Percentiles rank a stretch among this genome's conserved stretches.
Conservation (phyloP, 495 filamentous ascomycete genomes). For the Penicillium fimorum region DNA sequence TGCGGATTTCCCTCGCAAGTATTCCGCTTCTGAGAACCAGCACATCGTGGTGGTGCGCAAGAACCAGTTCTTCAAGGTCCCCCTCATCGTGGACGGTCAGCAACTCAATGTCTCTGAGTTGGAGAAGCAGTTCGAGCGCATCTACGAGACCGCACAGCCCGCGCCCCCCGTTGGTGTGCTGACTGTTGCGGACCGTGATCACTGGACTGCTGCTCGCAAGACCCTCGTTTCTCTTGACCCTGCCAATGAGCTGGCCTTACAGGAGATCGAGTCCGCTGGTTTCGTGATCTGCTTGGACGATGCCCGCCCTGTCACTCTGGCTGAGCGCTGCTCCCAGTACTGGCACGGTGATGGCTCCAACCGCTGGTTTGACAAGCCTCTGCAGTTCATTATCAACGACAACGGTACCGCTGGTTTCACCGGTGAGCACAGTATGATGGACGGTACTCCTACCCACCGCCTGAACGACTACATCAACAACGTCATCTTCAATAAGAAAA, state of each 20-base stretch:
- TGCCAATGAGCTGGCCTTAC: constrained; percentile 70
- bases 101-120: constrained; percentile 84
- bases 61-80: constrained; percentile 93
- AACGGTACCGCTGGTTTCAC: constrained; percentile 98
- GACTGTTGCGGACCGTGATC: constrained; percentile 88
- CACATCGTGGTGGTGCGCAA: constrained; percentile 89
- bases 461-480: constrained; percentile 92
- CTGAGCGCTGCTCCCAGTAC: constrained; percentile 93
- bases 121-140: constrained; percentile 78
- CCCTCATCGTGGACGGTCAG: constrained; percentile 70
- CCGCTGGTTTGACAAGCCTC: constrained; percentile 97
- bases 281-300: constrained; percentile 96
- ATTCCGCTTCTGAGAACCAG: constrained; percentile 66
- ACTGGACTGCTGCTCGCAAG: constrained; percentile 84
- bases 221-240: constrained; percentile 71
- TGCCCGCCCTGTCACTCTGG: constrained; percentile 85
- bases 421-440: constrained; percentile 99
- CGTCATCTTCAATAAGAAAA: constrained; percentile 85
- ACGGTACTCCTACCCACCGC: constrained; percentile 94
- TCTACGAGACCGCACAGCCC: constrained; percentile 74
- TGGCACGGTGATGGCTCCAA: constrained; percentile 97
- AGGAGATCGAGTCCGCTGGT: constrained; percentile 83
- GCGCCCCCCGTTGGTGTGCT: constrained; percentile 76
- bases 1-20: constrained; percentile 83
- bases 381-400: constrained; percentile 97